These are phyloP conservation scores for Blastocystis sp. DNA, from an alignment of 352 stramenopile species.

Conservation along the genomic window DNA sequence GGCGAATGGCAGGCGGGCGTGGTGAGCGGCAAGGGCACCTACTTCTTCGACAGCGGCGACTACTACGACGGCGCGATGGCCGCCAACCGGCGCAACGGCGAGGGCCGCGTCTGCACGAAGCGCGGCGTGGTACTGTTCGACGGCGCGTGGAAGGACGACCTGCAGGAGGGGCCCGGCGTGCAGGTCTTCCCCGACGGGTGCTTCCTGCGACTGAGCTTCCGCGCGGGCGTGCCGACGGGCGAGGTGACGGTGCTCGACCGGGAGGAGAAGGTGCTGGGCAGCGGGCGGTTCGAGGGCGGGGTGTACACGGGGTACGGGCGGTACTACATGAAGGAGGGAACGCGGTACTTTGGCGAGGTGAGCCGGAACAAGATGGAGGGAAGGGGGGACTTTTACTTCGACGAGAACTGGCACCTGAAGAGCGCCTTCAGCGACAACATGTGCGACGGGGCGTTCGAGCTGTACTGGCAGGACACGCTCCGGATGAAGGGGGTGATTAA, in stretches of 20 bases:
- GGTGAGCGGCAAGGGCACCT: constrained; percentile 28
- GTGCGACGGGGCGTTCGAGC: neutral
- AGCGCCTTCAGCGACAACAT: neutral
- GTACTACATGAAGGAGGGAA: constrained; percentile 17
- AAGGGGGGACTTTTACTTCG: constrained; percentile 30
- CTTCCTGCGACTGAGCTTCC: constrained; percentile 10
- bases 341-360: neutral
- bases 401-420: neutral
- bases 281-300: neutral
- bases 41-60: constrained; percentile 55
- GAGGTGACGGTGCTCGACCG: neutral
- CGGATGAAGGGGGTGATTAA: neutral
- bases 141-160: constrained; percentile 12
- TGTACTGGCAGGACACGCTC: neutral
- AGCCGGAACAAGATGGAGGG: neutral
- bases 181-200: constrained; percentile 7
- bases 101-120: constrained; percentile 4
- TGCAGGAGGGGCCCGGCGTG: neutral
- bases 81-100: neutral
- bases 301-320: constrained; percentile 20
- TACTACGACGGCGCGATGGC: constrained; percentile 38
- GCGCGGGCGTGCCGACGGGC: neutral
- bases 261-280: neutral
- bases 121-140: constrained; percentile 7
- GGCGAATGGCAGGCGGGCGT: constrained; percentile 4